Percentiles rank a stretch among this genome's conserved stretches.
phyloP scores from a whole-genome alignment of 2,329 filamentous ascomycete genomes.

The Cladophialophora yegresii region DNA sequence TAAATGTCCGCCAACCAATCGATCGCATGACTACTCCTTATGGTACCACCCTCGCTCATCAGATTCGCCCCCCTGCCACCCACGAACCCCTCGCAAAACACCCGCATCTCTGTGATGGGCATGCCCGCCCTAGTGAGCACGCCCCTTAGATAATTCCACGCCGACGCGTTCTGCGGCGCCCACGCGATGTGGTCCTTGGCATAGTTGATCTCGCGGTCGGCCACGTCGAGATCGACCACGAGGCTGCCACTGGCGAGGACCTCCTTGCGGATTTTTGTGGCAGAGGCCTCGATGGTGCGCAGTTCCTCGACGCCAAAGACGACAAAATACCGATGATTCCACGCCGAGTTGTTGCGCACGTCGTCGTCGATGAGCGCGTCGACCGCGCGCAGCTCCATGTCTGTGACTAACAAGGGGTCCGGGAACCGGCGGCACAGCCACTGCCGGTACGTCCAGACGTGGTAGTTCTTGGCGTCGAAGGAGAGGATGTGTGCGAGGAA shows the following conservation, averaged over 20 bases:
- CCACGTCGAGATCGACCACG: slow-evolving; percentile 60
- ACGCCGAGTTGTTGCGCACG: slow-evolving; percentile 93
- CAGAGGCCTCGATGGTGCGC: slow-evolving; percentile 45
- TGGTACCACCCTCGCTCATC: slow-evolving; percentile 42
- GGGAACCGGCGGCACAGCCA: slow-evolving; percentile 67
- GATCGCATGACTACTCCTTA: slow-evolving; percentile 62
- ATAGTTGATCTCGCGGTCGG: slow-evolving; percentile 75
- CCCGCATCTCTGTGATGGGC: slow-evolving; percentile 53
- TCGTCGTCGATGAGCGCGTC: slow-evolving; percentile 74
- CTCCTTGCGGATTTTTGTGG: slow-evolving; percentile 25
- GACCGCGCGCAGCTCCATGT: slow-evolving; percentile 66
- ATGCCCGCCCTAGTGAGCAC: slow-evolving; percentile 67
- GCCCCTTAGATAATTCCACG: slow-evolving; percentile 89
- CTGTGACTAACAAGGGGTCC: slow-evolving; percentile 41
- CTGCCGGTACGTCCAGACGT: slow-evolving; percentile 95
- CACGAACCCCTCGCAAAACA: slow-evolving; percentile 57
- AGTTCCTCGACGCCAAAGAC: slow-evolving; percentile 65
- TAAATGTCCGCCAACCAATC: slow-evolving; percentile 54
- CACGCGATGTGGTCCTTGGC: slow-evolving; percentile 70
- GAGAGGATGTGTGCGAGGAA: slow-evolving; percentile 81
- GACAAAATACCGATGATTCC: slow-evolving; percentile 96
- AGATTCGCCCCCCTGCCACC: slow-evolving; percentile 24
- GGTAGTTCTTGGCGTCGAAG: slow-evolving; percentile 93
- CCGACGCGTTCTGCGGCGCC: slow-evolving; percentile 89
- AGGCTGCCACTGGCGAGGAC: slow-evolving; percentile 26